These are phyloP conservation scores for Daucus carota DNA, from an alignment of 129 eudicot species.

Conservation along the genomic window DNA sequence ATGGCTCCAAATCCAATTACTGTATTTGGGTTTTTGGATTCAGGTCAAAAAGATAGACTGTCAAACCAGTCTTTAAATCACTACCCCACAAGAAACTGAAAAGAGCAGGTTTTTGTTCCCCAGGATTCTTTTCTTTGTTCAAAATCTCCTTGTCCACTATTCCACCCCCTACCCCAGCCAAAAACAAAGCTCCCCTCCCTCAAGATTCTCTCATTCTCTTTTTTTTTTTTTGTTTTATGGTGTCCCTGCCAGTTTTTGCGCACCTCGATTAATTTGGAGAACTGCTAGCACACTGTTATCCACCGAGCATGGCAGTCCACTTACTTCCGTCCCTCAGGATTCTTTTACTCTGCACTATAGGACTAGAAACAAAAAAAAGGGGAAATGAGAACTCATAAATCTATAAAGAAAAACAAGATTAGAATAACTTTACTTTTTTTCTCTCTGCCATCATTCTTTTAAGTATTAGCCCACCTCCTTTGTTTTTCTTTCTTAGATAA, in stretches of 20 bases:
- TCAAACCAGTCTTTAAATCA: slow-evolving; percentile 37
- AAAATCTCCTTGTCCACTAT: slow-evolving; percentile 41
- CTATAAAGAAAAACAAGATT: slow-evolving; percentile 19
- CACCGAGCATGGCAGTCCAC: too few relatives aligned
- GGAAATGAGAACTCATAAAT: slow-evolving; percentile 14
- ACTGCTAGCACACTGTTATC: too few relatives aligned
- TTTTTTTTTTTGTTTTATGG: too few relatives aligned
- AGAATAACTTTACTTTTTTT: slow-evolving; percentile 23
- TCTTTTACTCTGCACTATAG: slow-evolving; percentile 16
- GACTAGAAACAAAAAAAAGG: slow-evolving; percentile 12
- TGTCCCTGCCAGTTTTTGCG: too few relatives aligned
- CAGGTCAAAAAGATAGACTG: slow-evolving; percentile 46
- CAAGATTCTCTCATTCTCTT: too few relatives aligned
- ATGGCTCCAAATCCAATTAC: not conserved
- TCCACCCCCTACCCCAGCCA: slow-evolving; percentile 18
- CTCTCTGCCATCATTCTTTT: slow-evolving; percentile 17
- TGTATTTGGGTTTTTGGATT: slow-evolving; percentile 28
- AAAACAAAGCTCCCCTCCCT: too few relatives aligned
- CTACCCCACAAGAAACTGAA: slow-evolving; percentile 40
- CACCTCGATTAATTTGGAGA: too few relatives aligned
- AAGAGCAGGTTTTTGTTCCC: slow-evolving; percentile 35
- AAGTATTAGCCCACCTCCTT: slow-evolving; percentile 29
- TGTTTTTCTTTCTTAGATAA: slow-evolving; percentile 31
- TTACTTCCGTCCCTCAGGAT: too few relatives aligned
- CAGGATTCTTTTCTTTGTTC: slow-evolving; percentile 41